Evolutionary conservation across 441 rosid species (phyloP), one percentile per base, ranked within the genome.

Genomic region (Capsella rubella): DNA sequence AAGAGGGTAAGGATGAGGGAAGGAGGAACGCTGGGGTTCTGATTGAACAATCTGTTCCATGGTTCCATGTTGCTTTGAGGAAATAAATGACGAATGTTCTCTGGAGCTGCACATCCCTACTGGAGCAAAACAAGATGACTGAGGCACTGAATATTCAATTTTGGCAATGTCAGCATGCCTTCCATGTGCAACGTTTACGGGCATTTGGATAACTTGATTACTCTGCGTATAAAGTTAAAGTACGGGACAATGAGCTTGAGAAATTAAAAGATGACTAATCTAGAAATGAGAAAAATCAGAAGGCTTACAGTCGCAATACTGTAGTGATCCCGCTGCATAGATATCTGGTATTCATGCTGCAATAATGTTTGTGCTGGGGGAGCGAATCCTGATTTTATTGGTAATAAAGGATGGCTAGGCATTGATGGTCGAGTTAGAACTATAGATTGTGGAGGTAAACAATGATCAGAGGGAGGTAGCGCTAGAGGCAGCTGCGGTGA

Each of bases 1-100:
- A 81, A 89, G 69, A n/a, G 88, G 55, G 66, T 81, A 89, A 39
- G 88, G 96, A 73, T 70, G 86, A 43, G 86, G 78, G 39, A 59
- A 37, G 80, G 82, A 90, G 58, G 91, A 61, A 76, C 82, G 96
- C 78, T 79, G 94, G 69, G 87, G 86, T 76, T 86, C 98, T 67
- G 84, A 93, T 77, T 87, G 97, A 21, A 21, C 25, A 21, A 21
- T 84, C 71, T 85, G 82, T 88, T 55, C 90, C 89, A 82, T 84
- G 25, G 88, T 60, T 94, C 95, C 60, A 83, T 21, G 67, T 56
- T 82, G 87, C 80, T 90, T 87, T 14, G 95, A 80, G 73, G 87
- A 69, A 79, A 63, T 86, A 79, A 79, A 87, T 75, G 90, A 89
- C 57, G 89, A 77, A 81, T 89, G 67, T 54, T 92, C 97, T 52